Evolutionary conservation across 2,329 filamentous ascomycete genomes (phyloP).

Genomic region (Rhytidhysteron rufulum): DNA sequence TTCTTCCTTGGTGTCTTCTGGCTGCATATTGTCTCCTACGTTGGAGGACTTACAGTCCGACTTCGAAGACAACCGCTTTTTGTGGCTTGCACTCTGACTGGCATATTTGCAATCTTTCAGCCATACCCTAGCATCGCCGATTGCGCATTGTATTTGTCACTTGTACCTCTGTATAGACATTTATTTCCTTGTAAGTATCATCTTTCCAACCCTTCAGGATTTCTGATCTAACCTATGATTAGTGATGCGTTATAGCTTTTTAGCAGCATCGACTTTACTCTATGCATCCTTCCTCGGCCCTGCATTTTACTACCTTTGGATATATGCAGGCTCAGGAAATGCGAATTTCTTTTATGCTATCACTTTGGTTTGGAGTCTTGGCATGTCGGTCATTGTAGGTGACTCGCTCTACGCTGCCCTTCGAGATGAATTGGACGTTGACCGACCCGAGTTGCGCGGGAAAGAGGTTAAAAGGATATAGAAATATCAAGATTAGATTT

Average conservation of each 20-base stretch:
- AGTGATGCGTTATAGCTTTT: conserved; percentile 92
- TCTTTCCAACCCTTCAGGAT: background rate
- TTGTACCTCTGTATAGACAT: conserved; percentile 85
- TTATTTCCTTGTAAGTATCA: conserved; percentile 68
- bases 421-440: conserved; percentile 89
- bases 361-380: conserved; percentile 95
- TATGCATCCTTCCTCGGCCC: conserved; percentile 88
- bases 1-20: conserved; percentile 99
- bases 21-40: conserved; percentile 89
- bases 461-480: conserved; percentile 85
- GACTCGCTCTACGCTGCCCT: conserved; percentile 86
- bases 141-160: conserved; percentile 76
- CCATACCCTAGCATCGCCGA: conserved; percentile 94
- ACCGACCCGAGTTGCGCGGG: conserved; percentile 83
- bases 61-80: conserved; percentile 83
- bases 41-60: conserved; percentile 78
- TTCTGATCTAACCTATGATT: background rate
- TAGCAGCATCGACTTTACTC: conserved; percentile 75
- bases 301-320: conserved; percentile 96
- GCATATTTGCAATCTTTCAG: conserved; percentile 92
- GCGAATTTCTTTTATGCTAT: conserved; percentile 99
- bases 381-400: conserved; percentile 78
- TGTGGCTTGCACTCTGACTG: conserved; percentile 77
- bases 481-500: too few species aligned
- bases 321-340: conserved; percentile 95